These are phyloP conservation scores for Chalciporus sphaerocephalus DNA, from an alignment of 768 basidiomycete genomes.

Conservation along the genomic window DNA sequence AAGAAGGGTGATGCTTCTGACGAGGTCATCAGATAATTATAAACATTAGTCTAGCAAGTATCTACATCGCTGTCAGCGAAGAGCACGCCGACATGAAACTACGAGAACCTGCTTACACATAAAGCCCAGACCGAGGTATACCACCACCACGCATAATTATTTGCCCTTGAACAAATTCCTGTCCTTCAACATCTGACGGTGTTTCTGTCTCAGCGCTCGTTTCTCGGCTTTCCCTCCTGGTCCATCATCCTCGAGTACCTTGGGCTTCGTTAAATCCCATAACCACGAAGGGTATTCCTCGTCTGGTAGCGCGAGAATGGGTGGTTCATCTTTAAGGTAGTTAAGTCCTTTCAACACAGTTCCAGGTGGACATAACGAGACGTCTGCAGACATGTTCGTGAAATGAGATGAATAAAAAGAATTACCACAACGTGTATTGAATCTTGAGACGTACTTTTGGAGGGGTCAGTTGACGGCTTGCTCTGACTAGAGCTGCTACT, in stretches of 20 bases:
- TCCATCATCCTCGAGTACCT: constrained; percentile 61
- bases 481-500: constrained; percentile 1
- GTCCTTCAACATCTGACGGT: constrained; percentile 70
- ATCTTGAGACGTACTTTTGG: constrained; percentile 17
- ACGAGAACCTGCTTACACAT: neutral
- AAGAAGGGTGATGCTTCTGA: neutral
- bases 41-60: neutral
- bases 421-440: neutral
- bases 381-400: constrained; percentile 12
- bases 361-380: constrained; percentile 65
- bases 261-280: constrained; percentile 70
- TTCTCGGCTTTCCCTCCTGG: constrained; percentile 66
- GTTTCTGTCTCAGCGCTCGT: constrained; percentile 52
- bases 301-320: constrained; percentile 73
- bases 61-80: neutral
- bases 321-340: constrained; percentile 77
- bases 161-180: constrained; percentile 85
- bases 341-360: constrained; percentile 78
- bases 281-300: constrained; percentile 87
- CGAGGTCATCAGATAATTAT: neutral
- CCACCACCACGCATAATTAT: constrained; percentile 26
- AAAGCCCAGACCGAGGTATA: neutral
- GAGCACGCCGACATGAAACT: neutral
- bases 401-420: neutral
- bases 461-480: constrained; percentile 1